Conservation (phyloP, 257 asterid genomes). For the Penstemon davidsonii region DNA sequence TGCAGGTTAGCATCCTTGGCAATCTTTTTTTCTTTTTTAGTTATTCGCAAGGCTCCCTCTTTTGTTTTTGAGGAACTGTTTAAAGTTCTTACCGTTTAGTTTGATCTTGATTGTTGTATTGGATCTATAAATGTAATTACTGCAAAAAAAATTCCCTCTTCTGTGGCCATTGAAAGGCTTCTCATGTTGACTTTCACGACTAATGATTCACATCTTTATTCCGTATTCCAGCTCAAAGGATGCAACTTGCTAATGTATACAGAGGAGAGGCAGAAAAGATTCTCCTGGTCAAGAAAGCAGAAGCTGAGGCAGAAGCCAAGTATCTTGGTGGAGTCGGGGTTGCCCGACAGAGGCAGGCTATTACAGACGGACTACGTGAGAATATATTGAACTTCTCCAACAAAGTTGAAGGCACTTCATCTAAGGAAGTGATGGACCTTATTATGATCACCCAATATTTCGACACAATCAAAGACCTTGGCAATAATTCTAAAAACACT, state of each 20-base stretch:
- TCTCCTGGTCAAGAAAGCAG: constrained; percentile 86
- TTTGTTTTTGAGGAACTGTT: not conserved
- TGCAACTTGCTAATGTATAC: constrained; percentile 95
- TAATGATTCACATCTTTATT: not conserved
- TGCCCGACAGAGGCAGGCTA: constrained; percentile 99
- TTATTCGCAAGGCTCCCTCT: not conserved
- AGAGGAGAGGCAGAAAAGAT: constrained; percentile 96
- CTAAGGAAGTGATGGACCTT: constrained; percentile 97
- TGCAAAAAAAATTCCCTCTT: not conserved
- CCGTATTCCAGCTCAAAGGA: constrained; percentile 75
- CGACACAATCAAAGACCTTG: constrained; percentile 95
- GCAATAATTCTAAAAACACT: constrained; percentile 81
- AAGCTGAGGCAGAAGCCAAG: constrained; percentile 95
- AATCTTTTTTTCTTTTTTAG: not conserved
- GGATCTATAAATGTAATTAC: not conserved
- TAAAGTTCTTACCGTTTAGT: not conserved
- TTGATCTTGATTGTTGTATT: not conserved
- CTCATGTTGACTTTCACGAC: not conserved
- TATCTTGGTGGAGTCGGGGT: constrained; percentile 98
- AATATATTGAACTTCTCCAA: constrained; percentile 89
- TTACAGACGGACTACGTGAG: constrained; percentile 90
- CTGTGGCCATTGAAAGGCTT: not conserved
- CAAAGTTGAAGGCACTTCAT: constrained; percentile 80
- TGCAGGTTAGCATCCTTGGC: constrained; percentile 62
- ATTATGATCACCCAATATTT: constrained; percentile 95